phyloP scores from a whole-genome alignment of 75 land plant genomes.

The Cryptomeria japonica region DNA sequence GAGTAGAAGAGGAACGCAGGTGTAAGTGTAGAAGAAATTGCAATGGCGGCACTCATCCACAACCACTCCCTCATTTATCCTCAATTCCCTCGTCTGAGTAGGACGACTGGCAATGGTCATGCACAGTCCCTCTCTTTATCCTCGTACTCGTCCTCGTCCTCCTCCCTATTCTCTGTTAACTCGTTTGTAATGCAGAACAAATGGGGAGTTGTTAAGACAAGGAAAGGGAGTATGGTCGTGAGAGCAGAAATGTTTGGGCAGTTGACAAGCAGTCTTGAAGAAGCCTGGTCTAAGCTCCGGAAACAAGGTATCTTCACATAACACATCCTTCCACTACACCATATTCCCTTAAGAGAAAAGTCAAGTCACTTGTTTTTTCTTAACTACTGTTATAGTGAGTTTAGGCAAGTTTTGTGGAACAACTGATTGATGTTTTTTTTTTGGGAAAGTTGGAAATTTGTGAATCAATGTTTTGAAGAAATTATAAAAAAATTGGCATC shows the following conservation, averaged over 20 bases:
- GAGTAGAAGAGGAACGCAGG: not conserved
- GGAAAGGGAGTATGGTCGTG: constrained; percentile 10
- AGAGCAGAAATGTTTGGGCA: constrained; percentile 93
- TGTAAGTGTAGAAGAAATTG: not conserved
- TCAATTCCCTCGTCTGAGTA: not conserved
- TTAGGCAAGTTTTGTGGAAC: not conserved
- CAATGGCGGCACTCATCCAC: not conserved
- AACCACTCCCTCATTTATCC: not conserved
- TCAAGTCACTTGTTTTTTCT: not conserved
- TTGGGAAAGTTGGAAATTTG: not conserved
- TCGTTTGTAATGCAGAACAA: not conserved
- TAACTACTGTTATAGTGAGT: not conserved
- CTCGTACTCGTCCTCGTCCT: not conserved
- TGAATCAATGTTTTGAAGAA: not conserved
- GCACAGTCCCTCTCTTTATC: not conserved
- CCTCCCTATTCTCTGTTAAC: not conserved
- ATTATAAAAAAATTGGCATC: not conserved
- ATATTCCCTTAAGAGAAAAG: not conserved
- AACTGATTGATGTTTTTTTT: not conserved
- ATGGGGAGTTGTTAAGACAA: not conserved
- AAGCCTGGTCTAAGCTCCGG: constrained; percentile 88
- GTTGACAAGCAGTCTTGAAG: constrained; percentile 81
- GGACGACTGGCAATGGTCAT: not conserved
- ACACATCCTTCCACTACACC: not conserved
- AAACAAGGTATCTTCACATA: constrained; percentile 56